phyloP scores from a whole-genome alignment of 768 basidiomycete species.

The Auriculariales sp. region DNA sequence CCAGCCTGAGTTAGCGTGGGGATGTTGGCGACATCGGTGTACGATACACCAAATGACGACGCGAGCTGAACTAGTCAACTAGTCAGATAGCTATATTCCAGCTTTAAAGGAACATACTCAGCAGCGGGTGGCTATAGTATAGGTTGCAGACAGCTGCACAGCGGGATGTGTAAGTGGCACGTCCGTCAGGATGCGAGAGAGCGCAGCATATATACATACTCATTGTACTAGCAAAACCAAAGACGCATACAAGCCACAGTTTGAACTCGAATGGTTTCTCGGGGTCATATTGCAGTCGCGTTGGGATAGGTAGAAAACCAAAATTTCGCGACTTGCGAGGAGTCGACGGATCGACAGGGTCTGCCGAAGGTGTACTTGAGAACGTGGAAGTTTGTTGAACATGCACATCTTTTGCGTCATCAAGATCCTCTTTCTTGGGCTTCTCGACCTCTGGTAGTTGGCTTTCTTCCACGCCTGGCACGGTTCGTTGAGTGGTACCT shows the following conservation, averaged over 20 bases:
- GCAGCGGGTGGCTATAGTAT: conserved; percentile 71
- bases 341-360: too few relatives aligned
- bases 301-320: conserved; percentile 50
- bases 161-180: background rate
- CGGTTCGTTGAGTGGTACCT: too few relatives aligned
- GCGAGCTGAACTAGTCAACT: conserved; percentile 12
- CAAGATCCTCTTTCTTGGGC: too few relatives aligned
- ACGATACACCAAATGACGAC: conserved; percentile 12
- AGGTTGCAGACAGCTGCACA: conserved; percentile 43
- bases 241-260: conserved; percentile 36
- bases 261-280: conserved; percentile 37
- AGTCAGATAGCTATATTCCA: background rate
- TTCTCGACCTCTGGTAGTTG: too few relatives aligned
- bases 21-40: conserved; percentile 15
- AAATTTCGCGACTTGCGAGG: conserved; percentile 24
- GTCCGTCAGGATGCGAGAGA: background rate
- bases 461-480: too few relatives aligned
- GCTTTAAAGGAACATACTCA: conserved; percentile 35
- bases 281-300: conserved; percentile 35
- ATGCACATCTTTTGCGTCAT: too few relatives aligned
- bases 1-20: conserved; percentile 19
- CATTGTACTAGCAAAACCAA: conserved; percentile 51
- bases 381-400: too few relatives aligned
- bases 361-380: too few relatives aligned
- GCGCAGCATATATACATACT: conserved; percentile 20